Evolutionary conservation across 345 rosid genomes (phyloP).

Genomic region (Hypericum androsaemum): DNA sequence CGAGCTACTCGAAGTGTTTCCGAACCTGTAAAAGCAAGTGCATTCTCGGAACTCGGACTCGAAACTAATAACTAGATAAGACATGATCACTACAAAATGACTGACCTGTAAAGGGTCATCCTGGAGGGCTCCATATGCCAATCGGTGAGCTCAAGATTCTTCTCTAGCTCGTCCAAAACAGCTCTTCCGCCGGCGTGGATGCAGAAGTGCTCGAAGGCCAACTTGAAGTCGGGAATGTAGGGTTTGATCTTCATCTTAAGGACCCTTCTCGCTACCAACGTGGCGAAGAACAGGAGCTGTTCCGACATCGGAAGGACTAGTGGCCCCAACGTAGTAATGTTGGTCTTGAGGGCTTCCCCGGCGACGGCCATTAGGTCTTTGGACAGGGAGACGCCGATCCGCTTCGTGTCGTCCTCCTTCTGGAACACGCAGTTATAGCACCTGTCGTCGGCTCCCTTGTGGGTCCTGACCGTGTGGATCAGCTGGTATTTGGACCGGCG

Average conservation of each 20-base stretch:
- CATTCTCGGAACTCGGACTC: too few relatives aligned
- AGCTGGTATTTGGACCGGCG: constrained; percentile 18
- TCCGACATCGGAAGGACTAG: constrained; percentile 19
- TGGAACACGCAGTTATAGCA: constrained; percentile 14
- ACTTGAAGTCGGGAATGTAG: constrained; percentile 4
- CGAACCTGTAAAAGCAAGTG: background rate
- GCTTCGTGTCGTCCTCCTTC: constrained; percentile 6
- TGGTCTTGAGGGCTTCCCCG: constrained; percentile 14
- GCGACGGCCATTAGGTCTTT: constrained; percentile 18
- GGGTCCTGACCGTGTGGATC: constrained; percentile 11
- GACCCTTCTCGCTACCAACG: background rate
- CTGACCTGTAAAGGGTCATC: background rate
- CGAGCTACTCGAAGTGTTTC: constrained; percentile 3
- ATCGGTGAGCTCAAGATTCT: constrained; percentile 1
- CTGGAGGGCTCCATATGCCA: constrained; percentile 6
- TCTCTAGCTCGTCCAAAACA: constrained; percentile 3
- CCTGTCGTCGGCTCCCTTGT: constrained; percentile 17
- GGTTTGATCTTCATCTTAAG: constrained; percentile 5
- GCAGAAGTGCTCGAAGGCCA: constrained; percentile 8
- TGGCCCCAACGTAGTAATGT: constrained; percentile 15
- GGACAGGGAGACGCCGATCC: constrained; percentile 9
- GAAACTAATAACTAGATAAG: too few relatives aligned
- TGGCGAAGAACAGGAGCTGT: constrained; percentile 10
- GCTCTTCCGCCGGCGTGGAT: constrained; percentile 4
- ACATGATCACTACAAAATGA: too few relatives aligned